phyloP scores from a whole-genome alignment of 2,329 filamentous ascomycete species.

The Cercospora sp. region DNA sequence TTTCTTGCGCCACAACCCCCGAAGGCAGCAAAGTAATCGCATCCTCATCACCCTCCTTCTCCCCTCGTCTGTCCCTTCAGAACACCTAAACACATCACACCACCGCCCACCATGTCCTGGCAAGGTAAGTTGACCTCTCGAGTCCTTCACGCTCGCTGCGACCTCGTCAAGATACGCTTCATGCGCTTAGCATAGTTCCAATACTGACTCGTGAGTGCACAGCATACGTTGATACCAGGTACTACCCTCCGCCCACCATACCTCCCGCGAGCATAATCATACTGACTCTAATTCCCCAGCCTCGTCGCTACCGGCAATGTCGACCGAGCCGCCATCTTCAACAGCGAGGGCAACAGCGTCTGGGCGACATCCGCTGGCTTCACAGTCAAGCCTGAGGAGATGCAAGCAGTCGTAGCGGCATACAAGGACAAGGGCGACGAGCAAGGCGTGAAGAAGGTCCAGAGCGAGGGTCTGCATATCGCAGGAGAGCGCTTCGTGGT shows the following conservation, averaged over 20 bases:
- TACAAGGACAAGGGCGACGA: conserved; percentile 55
- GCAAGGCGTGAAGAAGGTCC: conserved; percentile 62
- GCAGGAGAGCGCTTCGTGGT: conserved; percentile 76
- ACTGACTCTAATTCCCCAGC: conserved; percentile 51
- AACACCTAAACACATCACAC: conserved; percentile 4
- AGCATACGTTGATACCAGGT: conserved; percentile 66
- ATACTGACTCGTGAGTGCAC: conserved; percentile 14
- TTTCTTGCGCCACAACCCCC: background rate
- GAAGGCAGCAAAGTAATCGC: background rate
- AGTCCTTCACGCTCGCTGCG: background rate
- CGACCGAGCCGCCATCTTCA: conserved; percentile 84
- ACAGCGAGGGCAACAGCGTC: conserved; percentile 72
- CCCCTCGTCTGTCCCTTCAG: conserved; percentile 7
- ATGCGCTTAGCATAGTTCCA: background rate
- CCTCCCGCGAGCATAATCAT: conserved; percentile 16
- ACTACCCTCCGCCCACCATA: conserved; percentile 30
- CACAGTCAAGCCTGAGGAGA: conserved; percentile 64
- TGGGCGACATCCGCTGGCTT: conserved; percentile 75
- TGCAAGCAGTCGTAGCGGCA: conserved; percentile 54
- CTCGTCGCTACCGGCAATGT: conserved; percentile 76
- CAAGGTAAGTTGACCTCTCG: conserved; percentile 48
- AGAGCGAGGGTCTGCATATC: conserved; percentile 72
- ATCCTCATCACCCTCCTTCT: background rate
- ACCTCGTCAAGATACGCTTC: background rate
- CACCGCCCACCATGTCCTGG: conserved; percentile 31